These are phyloP conservation scores for Leishmania lainsoni DNA, from an alignment of 208 protist genomes.

Conservation along the genomic window DNA sequence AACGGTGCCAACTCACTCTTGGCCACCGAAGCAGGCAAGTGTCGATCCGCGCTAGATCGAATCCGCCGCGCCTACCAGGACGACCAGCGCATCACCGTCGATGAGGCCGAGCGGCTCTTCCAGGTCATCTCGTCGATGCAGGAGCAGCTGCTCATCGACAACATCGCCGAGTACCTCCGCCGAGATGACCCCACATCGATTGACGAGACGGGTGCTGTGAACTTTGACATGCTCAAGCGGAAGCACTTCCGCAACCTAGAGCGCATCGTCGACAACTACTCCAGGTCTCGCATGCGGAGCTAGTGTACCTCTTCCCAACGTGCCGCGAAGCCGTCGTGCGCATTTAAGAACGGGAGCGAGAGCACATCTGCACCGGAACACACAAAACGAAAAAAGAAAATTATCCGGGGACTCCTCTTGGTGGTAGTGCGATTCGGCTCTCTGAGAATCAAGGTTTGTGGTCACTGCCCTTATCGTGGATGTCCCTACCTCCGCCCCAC, in stretches of 20 bases:
- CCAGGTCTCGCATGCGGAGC: conserved; percentile 28
- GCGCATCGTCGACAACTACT: conserved; percentile 52
- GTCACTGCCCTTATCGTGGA: background rate
- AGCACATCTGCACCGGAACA: background rate
- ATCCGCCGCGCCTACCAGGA: conserved; percentile 48
- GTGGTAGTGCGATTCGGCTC: background rate
- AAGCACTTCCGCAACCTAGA: conserved; percentile 64
- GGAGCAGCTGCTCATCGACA: conserved; percentile 40
- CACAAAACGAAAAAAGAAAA: background rate
- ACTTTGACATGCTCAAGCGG: conserved; percentile 51
- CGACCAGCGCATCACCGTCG: conserved; percentile 44
- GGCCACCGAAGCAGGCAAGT: conserved; percentile 48
- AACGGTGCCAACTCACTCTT: conserved; percentile 64
- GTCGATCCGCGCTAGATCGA: conserved; percentile 41
- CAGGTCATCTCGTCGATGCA: conserved; percentile 36
- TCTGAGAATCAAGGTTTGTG: background rate
- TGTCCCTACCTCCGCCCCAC: background rate
- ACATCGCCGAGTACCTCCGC: conserved; percentile 51
- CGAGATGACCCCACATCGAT: conserved; percentile 55
- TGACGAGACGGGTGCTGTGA: conserved; percentile 44
- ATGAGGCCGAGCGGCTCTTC: conserved; percentile 57
- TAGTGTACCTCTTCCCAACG: conserved; percentile 1
- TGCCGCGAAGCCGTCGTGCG: background rate
- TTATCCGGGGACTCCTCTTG: background rate
- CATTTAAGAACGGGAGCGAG: background rate